Evolutionary conservation across 2,329 filamentous ascomycete genomes (phyloP), one percentile per base, ranked within the genome.

Genomic region (Colletotrichum scovillei): DNA sequence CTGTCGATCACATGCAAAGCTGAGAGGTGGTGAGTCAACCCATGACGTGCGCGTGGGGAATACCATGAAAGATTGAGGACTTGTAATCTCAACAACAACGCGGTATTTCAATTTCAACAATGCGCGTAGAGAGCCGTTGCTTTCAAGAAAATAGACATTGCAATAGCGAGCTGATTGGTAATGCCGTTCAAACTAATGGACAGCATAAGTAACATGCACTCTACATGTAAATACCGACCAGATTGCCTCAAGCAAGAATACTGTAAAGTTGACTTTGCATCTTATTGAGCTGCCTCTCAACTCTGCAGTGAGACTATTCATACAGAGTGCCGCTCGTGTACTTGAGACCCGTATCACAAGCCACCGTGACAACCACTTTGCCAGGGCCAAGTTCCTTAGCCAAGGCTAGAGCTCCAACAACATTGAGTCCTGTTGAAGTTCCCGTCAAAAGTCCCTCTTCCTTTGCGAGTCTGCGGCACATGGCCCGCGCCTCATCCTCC

Each of bases 311-410:
- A n/a, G 8, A 49, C 30, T 42, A 64, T 16, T 53, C 30, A 22
- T 56, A 69, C 16, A 72, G 28, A 52, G n/a, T 24, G 3, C 69
- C 66, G 14, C 19, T 56, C 28, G 59, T 32, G 32, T 74, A 73
- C 32, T 74, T 73, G 1, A 74, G 57, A 1, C 64, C 72, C 0
- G 72, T 63, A 30, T 74, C 69, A 32, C 69, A 74, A n/a, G 64
- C 72, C 22, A 74, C 35, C 12, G 69, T 74, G 9, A 74, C 64
- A 12, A 74, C 60, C 1, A 49, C 35, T 46, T 73, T 74, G 2
- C 69, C 64, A 3, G 63, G 63, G 1, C 64, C 55, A 7, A 74
- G 49, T 4, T 74, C 69, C 38, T 73, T 69, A 16, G 73, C 64
- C 24, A 67, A 16, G 12, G 58, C 30, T 2, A 67, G 16, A n/a